A percentile compares a stretch with the other conserved stretches of the same genome.
phyloP scores from a whole-genome alignment of 805 yeast species.

The Wickerhamiella slavikovae region DNA sequence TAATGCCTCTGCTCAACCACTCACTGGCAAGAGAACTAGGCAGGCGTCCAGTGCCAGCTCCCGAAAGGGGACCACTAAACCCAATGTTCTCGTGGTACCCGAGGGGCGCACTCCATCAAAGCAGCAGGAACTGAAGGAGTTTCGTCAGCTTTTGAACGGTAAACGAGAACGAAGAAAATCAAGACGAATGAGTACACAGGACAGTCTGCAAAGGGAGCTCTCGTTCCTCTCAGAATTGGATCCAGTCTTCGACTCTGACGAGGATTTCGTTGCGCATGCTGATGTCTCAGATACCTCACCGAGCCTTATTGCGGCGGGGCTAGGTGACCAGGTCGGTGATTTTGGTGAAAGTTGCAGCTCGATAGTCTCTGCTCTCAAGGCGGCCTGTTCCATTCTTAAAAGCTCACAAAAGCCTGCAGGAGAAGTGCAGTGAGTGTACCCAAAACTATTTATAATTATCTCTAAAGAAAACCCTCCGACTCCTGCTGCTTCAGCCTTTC shows the following conservation, averaged over 20 bases:
- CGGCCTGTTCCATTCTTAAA: too few relatives aligned
- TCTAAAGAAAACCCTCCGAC: too few relatives aligned
- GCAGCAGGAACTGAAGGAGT: conserved; percentile 7
- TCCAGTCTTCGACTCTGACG: conserved; percentile 18
- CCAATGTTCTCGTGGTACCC: conserved; percentile 5
- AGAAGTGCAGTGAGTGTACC: too few relatives aligned
- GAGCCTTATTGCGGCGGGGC: not conserved
- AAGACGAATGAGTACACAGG: conserved; percentile 8
- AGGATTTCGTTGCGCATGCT: conserved; percentile 9
- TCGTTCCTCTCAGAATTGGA: conserved; percentile 16
- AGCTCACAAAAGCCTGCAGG: too few relatives aligned
- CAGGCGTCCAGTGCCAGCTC: too few relatives aligned
- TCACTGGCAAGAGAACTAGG: too few relatives aligned
- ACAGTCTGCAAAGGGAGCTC: conserved; percentile 13
- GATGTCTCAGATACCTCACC: not conserved
- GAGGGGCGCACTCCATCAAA: conserved; percentile 7
- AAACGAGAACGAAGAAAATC: conserved; percentile 11
- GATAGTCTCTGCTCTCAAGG: too few relatives aligned
- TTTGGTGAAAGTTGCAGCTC: not conserved
- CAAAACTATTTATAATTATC: too few relatives aligned
- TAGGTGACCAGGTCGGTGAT: not conserved
- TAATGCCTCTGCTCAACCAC: not conserved
- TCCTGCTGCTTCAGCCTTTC: too few relatives aligned
- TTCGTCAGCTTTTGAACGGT: conserved; percentile 5
- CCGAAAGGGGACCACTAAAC: not conserved